These are phyloP conservation scores for Darksidea phi DNA, from an alignment of 495 filamentous ascomycete genomes.

Conservation along the genomic window DNA sequence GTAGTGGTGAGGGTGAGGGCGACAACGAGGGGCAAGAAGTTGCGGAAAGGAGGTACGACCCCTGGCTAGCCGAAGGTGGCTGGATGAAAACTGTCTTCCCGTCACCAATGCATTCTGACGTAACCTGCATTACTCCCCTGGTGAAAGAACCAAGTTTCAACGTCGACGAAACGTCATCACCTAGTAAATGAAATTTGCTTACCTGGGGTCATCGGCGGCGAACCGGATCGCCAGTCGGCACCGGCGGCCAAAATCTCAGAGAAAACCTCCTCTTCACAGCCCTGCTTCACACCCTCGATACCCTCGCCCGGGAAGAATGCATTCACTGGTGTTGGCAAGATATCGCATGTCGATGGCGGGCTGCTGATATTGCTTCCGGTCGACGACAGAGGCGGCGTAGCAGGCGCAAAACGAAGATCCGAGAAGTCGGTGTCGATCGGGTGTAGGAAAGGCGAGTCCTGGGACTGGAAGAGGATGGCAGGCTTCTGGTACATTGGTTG, in stretches of 20 bases:
- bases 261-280: slow-evolving; percentile 71
- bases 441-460: slow-evolving; percentile 69
- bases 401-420: slow-evolving; percentile 73
- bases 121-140: background rate
- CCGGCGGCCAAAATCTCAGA: slow-evolving; percentile 72
- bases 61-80: slow-evolving; percentile 55
- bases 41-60: slow-evolving; percentile 70
- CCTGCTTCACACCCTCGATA: slow-evolving; percentile 78
- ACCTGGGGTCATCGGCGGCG: slow-evolving; percentile 93
- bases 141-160: background rate
- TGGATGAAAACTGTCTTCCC: slow-evolving; percentile 72
- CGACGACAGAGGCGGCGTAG: slow-evolving; percentile 84
- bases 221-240: slow-evolving; percentile 73
- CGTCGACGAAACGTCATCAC: too few relatives aligned
- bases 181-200: slow-evolving; percentile 49
- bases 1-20: slow-evolving; percentile 76
- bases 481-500: slow-evolving; percentile 74
- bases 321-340: slow-evolving; percentile 78
- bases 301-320: slow-evolving; percentile 72
- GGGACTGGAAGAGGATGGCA: slow-evolving; percentile 66
- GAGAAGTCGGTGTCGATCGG: slow-evolving; percentile 74
- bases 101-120: slow-evolving; percentile 9
- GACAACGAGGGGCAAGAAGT: slow-evolving; percentile 83
- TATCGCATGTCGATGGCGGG: slow-evolving; percentile 72
- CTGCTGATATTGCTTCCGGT: slow-evolving; percentile 83